Base-by-base conservation (phyloP, 768 basidiomycete genomes). In the Daedaleopsis nitida region DNA sequence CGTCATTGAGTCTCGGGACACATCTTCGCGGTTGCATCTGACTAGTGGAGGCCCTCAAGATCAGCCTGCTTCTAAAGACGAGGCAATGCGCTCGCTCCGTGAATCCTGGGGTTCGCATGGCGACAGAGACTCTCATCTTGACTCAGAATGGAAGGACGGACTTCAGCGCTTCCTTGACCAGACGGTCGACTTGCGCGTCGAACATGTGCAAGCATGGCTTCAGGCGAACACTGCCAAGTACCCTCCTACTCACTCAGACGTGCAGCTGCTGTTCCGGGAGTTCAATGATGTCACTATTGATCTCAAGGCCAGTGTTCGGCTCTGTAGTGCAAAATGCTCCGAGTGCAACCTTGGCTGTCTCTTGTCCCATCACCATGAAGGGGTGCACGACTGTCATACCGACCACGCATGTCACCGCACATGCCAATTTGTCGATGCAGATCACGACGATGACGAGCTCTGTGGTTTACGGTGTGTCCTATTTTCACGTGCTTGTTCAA, bases 201-300 rank as follows among this genome's bases (percentile, higher is more conserved):
- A 73, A 5, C 80, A 82, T 57, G 83, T 87, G 24, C 69, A 69
- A 1, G 72, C 75, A 58, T 87, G 86, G 87, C 70, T 88, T 12
- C 69, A 73, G 4, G 69, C 75, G 8, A 87, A 87, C 58, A 65
- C 81, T 5, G 57, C 74, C 1, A 75, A 83, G 0, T 87, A 87
- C 71, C 75, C 77, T 48, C 62, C 54, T 0, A 72, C 70, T 24
- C 74, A 83, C 52, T 75, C 84, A 2, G 72, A 77, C 43, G 76
- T 86, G 11, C 78, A 78, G 24, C 73, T 74, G 1, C 63, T 88
- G 16, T 74, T 74, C 13, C 75, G 84, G 52, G 65, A 71, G 3
- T 78, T 84, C 54, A 78, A 82, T 17, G 74, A 57, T 16, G 64
- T 75, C 5, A 69, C 73, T 7, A 77, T 86, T 3, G 82, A 83